These are phyloP conservation scores for Eutrema yunnanense DNA, from an alignment of 345 rosid species.

Conservation along the genomic window DNA sequence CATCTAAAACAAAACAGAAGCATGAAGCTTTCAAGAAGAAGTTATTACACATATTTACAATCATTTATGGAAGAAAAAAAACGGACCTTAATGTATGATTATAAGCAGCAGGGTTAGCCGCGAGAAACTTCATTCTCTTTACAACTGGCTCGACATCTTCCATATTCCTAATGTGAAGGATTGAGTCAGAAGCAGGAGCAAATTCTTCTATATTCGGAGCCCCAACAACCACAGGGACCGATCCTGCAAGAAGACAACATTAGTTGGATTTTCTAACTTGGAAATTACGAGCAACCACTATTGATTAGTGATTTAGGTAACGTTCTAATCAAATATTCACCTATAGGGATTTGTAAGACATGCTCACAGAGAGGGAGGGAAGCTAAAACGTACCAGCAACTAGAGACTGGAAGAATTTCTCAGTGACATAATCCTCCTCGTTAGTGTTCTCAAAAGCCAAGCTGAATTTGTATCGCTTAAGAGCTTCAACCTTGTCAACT, in stretches of 20 bases:
- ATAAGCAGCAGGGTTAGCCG: conserved; percentile 61
- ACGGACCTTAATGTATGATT: conserved; percentile 66
- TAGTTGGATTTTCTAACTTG: too few relatives aligned
- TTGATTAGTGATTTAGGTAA: background rate
- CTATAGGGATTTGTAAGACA: background rate
- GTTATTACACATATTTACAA: background rate
- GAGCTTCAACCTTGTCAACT: conserved; percentile 87
- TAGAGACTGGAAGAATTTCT: conserved; percentile 89
- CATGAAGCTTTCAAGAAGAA: conserved; percentile 7
- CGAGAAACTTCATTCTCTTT: conserved; percentile 65
- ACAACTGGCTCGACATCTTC: conserved; percentile 59
- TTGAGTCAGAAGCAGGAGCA: conserved; percentile 59
- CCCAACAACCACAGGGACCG: conserved; percentile 88
- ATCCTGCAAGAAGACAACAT: conserved; percentile 39
- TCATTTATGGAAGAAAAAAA: background rate
- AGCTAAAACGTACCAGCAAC: conserved; percentile 64
- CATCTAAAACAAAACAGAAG: conserved; percentile 45
- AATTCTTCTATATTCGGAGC: conserved; percentile 89
- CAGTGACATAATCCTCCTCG: conserved; percentile 98
- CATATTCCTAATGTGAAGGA: conserved; percentile 61
- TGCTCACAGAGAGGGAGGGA: background rate
- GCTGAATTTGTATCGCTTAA: conserved; percentile 85
- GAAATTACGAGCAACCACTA: background rate
- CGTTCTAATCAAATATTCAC: background rate
- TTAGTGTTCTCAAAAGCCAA: conserved; percentile 96